Evolutionary conservation across 2,329 filamentous ascomycete species (phyloP).

Genomic region (Fusarium succisae): DNA sequence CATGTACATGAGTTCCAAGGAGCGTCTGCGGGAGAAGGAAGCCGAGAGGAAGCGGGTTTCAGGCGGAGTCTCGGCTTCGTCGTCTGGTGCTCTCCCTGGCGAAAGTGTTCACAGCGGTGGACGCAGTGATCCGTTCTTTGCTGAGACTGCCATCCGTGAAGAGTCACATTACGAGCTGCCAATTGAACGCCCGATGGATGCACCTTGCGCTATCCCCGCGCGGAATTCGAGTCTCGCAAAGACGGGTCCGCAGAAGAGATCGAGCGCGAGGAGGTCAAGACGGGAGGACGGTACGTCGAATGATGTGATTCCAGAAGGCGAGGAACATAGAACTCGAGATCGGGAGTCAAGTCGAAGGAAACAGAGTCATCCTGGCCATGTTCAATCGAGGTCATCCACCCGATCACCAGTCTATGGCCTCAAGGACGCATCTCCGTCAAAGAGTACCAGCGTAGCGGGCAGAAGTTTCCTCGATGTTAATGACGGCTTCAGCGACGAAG

Average conservation of each 20-base stretch:
- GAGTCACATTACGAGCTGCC: constrained; percentile 54
- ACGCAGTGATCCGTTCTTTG: constrained; percentile 60
- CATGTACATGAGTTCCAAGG: constrained; percentile 79
- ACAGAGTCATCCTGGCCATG: constrained; percentile 21
- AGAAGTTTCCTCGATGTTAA: constrained; percentile 44
- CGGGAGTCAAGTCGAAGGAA: constrained; percentile 34
- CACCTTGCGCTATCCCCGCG: constrained; percentile 67
- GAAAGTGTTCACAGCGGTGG: constrained; percentile 48
- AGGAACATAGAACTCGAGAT: constrained; percentile 45
- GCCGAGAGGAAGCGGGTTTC: constrained; percentile 66
- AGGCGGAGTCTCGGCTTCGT: constrained; percentile 31
- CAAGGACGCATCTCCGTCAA: constrained; percentile 36
- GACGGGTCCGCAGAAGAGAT: constrained; percentile 62
- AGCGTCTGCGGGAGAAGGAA: constrained; percentile 71
- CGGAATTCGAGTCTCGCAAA: constrained; percentile 75
- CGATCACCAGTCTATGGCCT: constrained; percentile 33
- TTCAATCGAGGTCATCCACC: constrained; percentile 20
- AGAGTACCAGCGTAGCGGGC: constrained; percentile 30
- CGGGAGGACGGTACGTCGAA: constrained; percentile 52
- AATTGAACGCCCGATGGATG: constrained; percentile 43
- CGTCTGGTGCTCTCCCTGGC: constrained; percentile 50
- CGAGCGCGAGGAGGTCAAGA: constrained; percentile 61
- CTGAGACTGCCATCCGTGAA: constrained; percentile 65
- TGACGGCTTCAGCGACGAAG: constrained; percentile 43
- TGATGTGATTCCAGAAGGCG: constrained; percentile 56